Evolutionary conservation across 805 yeast species (phyloP).

Genomic region (Blastobotrys chiropterorum): DNA sequence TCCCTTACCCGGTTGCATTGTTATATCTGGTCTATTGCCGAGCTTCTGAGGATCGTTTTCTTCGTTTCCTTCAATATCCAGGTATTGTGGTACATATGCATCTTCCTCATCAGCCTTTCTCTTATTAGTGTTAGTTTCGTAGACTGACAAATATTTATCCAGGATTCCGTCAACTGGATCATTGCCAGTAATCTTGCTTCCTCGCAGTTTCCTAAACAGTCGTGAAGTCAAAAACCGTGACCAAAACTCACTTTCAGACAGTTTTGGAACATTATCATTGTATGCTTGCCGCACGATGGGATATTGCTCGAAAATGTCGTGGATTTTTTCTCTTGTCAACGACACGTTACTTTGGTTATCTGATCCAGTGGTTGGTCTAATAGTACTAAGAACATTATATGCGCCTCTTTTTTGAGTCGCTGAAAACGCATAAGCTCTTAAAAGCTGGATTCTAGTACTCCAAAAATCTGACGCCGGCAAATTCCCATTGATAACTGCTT

Average conservation of each 20-base stretch:
- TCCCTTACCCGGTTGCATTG: conserved; percentile 63
- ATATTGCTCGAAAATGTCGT: conserved; percentile 83
- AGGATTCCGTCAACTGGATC: conserved; percentile 79
- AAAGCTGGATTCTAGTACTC: conserved; percentile 70
- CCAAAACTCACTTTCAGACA: conserved; percentile 93
- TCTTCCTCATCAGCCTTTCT: conserved; percentile 18
- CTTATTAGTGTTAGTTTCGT: conserved; percentile 36
- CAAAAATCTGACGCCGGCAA: conserved; percentile 81
- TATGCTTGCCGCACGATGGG: conserved; percentile 88
- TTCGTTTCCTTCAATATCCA: conserved; percentile 75
- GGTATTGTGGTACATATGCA: conserved; percentile 55
- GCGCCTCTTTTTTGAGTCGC: conserved; percentile 85
- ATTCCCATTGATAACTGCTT: conserved; percentile 67
- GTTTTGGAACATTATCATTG: conserved; percentile 82
- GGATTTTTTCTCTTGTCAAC: conserved; percentile 83
- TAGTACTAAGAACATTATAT: conserved; percentile 87
- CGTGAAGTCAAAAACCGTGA: conserved; percentile 89
- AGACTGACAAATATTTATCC: conserved; percentile 74
- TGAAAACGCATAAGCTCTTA: conserved; percentile 82
- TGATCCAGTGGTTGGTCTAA: conserved; percentile 86
- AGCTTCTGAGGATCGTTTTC: conserved; percentile 69
- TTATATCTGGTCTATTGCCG: conserved; percentile 82
- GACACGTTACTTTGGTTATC: conserved; percentile 93
- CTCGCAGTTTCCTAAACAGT: conserved; percentile 78
- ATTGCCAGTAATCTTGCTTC: conserved; percentile 70